These are phyloP conservation scores for Dothidotthia symphoricarpi DNA, from an alignment of 2,329 filamentous ascomycete species.

Conservation along the genomic window DNA sequence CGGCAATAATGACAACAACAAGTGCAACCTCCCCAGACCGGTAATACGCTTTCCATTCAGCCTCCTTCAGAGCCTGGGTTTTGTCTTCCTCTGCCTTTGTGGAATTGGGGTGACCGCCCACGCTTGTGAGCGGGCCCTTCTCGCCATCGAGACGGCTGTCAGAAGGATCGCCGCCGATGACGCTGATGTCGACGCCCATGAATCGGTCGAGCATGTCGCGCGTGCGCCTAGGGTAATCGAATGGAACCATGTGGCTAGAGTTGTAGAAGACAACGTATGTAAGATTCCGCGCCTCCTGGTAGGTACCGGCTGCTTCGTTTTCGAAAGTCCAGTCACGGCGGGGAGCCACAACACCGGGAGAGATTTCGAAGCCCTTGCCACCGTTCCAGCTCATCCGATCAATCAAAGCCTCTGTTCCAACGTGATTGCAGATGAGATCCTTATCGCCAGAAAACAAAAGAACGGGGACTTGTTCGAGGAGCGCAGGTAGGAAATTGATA, in stretches of 20 bases:
- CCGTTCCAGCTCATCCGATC: conserved; percentile 89
- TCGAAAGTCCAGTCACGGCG: conserved; percentile 93
- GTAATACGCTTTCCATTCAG: conserved; percentile 85
- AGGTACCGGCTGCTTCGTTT: conserved; percentile 81
- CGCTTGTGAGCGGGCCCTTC: conserved; percentile 73
- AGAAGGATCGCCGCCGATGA: conserved; percentile 75
- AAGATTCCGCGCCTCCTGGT: conserved; percentile 90
- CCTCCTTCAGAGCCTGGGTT: conserved; percentile 72
- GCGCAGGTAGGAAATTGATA: conserved; percentile 69
- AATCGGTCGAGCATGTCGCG: conserved; percentile 98
- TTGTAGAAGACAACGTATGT: conserved; percentile 97
- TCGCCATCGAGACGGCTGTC: conserved; percentile 84
- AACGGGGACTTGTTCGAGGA: conserved; percentile 74
- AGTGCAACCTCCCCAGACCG: conserved; percentile 83
- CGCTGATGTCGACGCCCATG: conserved; percentile 86
- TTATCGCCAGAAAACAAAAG: conserved; percentile 90
- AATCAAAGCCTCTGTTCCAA: conserved; percentile 90
- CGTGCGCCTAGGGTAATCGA: conserved; percentile 80
- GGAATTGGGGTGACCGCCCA: conserved; percentile 70
- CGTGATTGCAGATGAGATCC: conserved; percentile 95
- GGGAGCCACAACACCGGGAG: conserved; percentile 86
- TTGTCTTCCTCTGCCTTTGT: conserved; percentile 66
- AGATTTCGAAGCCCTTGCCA: conserved; percentile 84
- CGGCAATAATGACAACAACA: conserved; percentile 74
- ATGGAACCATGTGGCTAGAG: conserved; percentile 96